phyloP scores from a whole-genome alignment of 257 asterid species.

The Penstemon barbatus region DNA sequence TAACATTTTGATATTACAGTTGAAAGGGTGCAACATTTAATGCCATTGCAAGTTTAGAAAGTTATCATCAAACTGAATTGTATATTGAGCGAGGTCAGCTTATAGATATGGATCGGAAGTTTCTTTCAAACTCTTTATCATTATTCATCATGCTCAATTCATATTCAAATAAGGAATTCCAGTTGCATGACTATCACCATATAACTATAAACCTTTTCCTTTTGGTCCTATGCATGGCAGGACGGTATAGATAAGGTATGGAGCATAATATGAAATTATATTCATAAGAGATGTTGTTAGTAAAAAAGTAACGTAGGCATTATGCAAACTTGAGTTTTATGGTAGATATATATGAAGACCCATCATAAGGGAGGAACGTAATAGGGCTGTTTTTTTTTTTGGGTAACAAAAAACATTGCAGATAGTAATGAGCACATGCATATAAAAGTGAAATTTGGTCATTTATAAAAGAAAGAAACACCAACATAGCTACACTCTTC shows the following conservation, averaged over 20 bases:
- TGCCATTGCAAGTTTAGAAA: slow-evolving; percentile 11
- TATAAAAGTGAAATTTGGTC: slow-evolving; percentile 1
- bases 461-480: slow-evolving; percentile 6
- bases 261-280: neutral
- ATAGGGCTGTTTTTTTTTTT: no score
- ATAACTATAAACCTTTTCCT: neutral
- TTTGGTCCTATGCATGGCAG: no score
- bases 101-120: neutral
- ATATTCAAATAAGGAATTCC: slow-evolving; percentile 10
- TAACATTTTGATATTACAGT: slow-evolving; percentile 6
- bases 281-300: neutral
- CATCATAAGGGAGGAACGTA: neutral
- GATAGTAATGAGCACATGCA: neutral
- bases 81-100: slow-evolving; percentile 1
- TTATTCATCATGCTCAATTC: slow-evolving; percentile 14
- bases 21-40: slow-evolving; percentile 4
- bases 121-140: slow-evolving; percentile 5
- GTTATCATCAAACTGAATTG: slow-evolving; percentile 16
- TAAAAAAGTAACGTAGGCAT: neutral
- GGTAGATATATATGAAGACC: neutral
- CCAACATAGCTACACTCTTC: slow-evolving; percentile 16
- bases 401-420: no score
- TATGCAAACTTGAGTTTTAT: neutral
- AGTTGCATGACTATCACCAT: slow-evolving; percentile 18
- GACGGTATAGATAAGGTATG: no score